Percentiles rank a stretch among this genome's conserved stretches.
Conservation (phyloP, 176 grass and related monocot species). For the Musa beccarii region DNA sequence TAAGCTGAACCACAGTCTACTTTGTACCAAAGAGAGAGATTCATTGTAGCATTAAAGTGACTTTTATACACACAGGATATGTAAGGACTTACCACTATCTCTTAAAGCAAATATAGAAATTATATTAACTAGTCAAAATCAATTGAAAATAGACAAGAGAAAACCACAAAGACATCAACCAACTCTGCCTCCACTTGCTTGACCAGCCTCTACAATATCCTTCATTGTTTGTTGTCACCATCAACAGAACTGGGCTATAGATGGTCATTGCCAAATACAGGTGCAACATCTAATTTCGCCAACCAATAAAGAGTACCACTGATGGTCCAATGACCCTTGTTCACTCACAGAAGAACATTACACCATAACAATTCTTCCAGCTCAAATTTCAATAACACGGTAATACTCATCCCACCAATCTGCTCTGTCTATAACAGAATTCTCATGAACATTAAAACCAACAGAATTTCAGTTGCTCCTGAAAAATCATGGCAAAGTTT, state of each 20-base stretch:
- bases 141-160: neutral
- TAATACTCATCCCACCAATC: neutral
- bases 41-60: neutral
- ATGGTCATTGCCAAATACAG: neutral
- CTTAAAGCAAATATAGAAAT: neutral
- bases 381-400: neutral
- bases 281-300: neutral
- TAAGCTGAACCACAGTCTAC: neutral
- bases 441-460: no score
- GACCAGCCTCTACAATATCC: neutral
- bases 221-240: neutral
- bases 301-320: neutral
- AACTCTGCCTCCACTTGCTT: neutral
- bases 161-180: neutral
- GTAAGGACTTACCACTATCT: neutral
- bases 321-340: neutral
- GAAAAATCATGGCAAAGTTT: neutral
- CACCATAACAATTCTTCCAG: neutral
- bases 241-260: neutral
- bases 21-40: no score
- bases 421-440: no score
- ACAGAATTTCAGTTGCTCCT: neutral
- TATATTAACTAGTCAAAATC: slow-evolving; percentile 2
- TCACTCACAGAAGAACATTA: neutral
- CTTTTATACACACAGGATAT: neutral